Evolutionary conservation across 2,329 filamentous ascomycete species (phyloP), one percentile per base, ranked within the genome.

Genomic region (Colletotrichum sp.): DNA sequence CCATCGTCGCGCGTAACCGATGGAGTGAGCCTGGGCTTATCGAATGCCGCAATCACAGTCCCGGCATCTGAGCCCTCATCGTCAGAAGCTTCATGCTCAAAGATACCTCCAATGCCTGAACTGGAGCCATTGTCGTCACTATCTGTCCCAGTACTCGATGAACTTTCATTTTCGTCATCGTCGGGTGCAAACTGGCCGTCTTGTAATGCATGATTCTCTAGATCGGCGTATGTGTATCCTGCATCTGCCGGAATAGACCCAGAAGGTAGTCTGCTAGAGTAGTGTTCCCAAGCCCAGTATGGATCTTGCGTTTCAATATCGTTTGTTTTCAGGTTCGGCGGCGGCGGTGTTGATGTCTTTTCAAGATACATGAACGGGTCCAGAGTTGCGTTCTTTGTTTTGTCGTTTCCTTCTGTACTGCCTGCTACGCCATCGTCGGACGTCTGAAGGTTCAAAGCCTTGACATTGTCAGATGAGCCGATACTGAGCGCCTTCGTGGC

Each of bases 1-100:
- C 12, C 6, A 21, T 21, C n/a, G 15, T 52, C 44, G 10, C n/a
- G n/a, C 0, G 8, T 1, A 8, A 24, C 0, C n/a, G 44, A 21
- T 52, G 44, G 44, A 21, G n/a, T 24, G 44, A 13, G 44, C 44
- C 44, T 52, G 10, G 44, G 10, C n/a, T 21, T 24, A 8, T 34
- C 24, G 10, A 30, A 62, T 32, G 59, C 59, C n/a, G 59, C 28
- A 62, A 62, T 62, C 7, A 32, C 59, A 30, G 59, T 62, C 5
- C 59, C 59, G 12, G 30, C 18, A 21, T 63, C 59, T 30, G 59
- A 62, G 7, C 1, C 30, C 12, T 63, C 59, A 15, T 34, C 59
- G 4, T 21, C 16, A 21, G 30, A 36, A 10, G 12, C n/a, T n/a
- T 36, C 59, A 8, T 36, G n/a, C n/a, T 32, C 28, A 32, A 36